Base-by-base conservation (phyloP, 2,329 filamentous ascomycete species). In the Fusarium dlaminii region DNA sequence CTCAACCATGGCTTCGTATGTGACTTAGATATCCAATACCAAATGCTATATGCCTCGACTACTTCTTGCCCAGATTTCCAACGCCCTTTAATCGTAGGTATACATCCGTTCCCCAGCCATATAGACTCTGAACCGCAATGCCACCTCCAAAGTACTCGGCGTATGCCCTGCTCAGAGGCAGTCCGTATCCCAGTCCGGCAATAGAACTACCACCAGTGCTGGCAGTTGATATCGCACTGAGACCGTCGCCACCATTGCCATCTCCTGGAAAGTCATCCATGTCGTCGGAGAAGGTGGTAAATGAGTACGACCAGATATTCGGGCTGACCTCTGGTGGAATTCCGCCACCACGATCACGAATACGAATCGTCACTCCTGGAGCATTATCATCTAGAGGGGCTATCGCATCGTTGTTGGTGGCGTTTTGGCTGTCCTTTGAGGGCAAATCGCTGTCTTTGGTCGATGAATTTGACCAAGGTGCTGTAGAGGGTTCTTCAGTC, bases 131-230 rank as follows among this genome's bases (percentile, higher is more conserved):
- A n/a, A 99, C 92, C 9, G 92, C 92, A 66, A 99, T 96, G 6
- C 95, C 95, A 2, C 96, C 96, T 5, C 96, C 96, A 86, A 99
- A 99, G 79, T 98, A 99, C 85, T 99, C 96, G 2, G 96, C 96
- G 80, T 99, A 99, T 0, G 96, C 96, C 70, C 96, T 89, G 60
- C 95, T 95, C 29, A 99, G 84, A 3, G 96, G 96, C 72, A 99
- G 81, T 1, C 96, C 96, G 81, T 99, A 99, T 3, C 96, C 96
- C 55, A 99, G 83, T 0, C 96, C 96, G 0, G 96, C 96, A 68
- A 99, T 97, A 49, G 93, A 96, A 80, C 93, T 95, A 2, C 90
- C 89, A 58, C 94, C 93, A 1, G 89, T 90, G 62, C 91, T 92
- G 36, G 91, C 90, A 4, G 89, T 89, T 3, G 93, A 92, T 55